Evolutionary conservation across 345 rosid genomes (phyloP).

Genomic region (Iberis pinnata): DNA sequence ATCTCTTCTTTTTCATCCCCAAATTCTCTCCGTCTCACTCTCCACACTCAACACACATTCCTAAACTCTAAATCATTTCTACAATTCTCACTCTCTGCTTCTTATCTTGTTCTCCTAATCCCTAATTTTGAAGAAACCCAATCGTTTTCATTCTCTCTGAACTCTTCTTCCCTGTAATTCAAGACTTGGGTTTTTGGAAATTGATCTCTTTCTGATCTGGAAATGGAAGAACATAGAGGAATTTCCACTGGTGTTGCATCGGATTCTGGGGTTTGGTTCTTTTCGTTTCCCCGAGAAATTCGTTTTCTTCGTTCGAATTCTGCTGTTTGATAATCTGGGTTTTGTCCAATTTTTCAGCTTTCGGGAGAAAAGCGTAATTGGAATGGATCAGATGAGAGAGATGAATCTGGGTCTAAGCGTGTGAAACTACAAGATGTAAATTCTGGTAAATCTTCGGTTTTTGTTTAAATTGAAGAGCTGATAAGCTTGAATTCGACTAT

Average conservation of each 20-base stretch:
- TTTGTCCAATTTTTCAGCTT: slow-evolving; percentile 29
- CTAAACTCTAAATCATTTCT: too few species aligned
- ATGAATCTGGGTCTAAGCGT: slow-evolving; percentile 36
- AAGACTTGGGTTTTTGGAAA: slow-evolving; percentile 4
- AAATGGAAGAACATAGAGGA: slow-evolving; percentile 28
- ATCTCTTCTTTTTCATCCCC: background rate
- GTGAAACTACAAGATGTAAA: slow-evolving; percentile 23
- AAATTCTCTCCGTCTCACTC: slow-evolving; percentile 13
- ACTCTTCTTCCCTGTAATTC: slow-evolving; percentile 5
- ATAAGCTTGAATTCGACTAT: background rate
- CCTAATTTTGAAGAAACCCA: background rate
- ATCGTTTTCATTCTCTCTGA: background rate
- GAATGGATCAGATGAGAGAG: slow-evolving; percentile 29
- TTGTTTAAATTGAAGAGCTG: background rate
- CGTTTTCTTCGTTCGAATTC: background rate
- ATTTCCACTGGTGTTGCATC: slow-evolving; percentile 18
- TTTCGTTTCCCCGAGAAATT: background rate
- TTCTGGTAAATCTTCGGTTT: slow-evolving; percentile 29
- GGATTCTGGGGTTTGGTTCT: slow-evolving; percentile 28
- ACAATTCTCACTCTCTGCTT: slow-evolving; percentile 6
- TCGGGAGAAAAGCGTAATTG: slow-evolving; percentile 30
- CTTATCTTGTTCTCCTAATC: too few species aligned
- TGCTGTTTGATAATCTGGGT: slow-evolving; percentile 1
- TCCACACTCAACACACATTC: too few species aligned
- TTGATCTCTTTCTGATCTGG: slow-evolving; percentile 2